Base-by-base conservation (phyloP, 345 rosid species). In the Iberis pinnata region DNA sequence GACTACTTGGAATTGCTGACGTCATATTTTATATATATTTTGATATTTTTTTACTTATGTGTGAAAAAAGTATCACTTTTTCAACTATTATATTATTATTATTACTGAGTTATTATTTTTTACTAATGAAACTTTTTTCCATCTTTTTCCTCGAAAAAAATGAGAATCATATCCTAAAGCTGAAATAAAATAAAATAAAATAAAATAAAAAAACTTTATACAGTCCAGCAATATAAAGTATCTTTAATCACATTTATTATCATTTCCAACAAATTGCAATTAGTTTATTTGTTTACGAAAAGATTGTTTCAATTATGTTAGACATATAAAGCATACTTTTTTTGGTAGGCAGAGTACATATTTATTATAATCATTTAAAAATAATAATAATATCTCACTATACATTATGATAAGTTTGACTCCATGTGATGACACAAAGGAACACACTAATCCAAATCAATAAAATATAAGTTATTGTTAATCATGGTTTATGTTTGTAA, bases 201-300 rank as follows among this genome's bases (percentile, higher is more conserved):
- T 13, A 4, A 65, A 58, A 58, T 58, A 41, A 36, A 13, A 4
- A 65, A 58, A 58, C 51, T 65, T 65, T 35, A 51, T 56, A 43
- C 59, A 47, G 70, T 58, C 70, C 70, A 58, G 70, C 64, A 53
- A 50, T 50, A 36, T 51, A 65, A 50, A 65, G 64, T 48, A 18
- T 65, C 58, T 65, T 58, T 65, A 43, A 36, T 65, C 64, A 50
- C 70, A 58, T 65, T 59, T 43, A 65, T 43, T 65, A 57, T 65
- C 64, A 16, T 42, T 50, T 65, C 4, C 52, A 18, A 9, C 57
- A 16, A 48, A 9, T 33, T 57, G 9, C 39, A 24, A 49, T 57
- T 65, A 49, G 18, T 64, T 20, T 58, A 18, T 42, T 43, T 56
- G 14, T 9, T 32, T 32, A 7, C 10, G 8, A 29, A 22, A 22